Conservation (phyloP, 805 yeast species). For the Ogataea pilisensis region DNA sequence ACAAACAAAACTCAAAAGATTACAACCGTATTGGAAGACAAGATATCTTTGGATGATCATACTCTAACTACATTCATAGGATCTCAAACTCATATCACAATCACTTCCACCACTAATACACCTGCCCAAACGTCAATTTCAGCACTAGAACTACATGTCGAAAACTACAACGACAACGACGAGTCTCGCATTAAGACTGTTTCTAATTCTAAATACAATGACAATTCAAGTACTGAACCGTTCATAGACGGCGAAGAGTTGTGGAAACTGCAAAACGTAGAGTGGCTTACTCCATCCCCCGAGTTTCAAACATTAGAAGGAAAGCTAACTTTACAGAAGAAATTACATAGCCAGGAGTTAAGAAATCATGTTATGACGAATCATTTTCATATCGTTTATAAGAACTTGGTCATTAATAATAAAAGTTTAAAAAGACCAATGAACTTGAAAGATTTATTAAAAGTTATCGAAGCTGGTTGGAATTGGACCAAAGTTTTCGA, state of each 20-base stretch:
- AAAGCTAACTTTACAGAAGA: conserved; percentile 19
- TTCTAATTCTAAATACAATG: background rate
- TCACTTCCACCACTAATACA: background rate
- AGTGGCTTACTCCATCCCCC: conserved; percentile 55
- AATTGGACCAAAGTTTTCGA: conserved; percentile 58
- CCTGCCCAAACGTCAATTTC: conserved; percentile 1
- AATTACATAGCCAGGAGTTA: conserved; percentile 22
- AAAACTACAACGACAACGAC: too few species aligned
- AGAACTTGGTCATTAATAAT: conserved; percentile 64
- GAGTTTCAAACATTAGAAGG: conserved; percentile 25
- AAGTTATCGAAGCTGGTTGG: conserved; percentile 84
- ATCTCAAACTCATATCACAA: conserved; percentile 1
- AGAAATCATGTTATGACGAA: conserved; percentile 36
- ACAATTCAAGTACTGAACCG: conserved; percentile 27
- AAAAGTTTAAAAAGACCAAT: conserved; percentile 64
- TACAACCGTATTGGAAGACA: conserved; percentile 7
- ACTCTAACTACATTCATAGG: conserved; percentile 3
- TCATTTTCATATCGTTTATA: conserved; percentile 60
- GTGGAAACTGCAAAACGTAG: conserved; percentile 66
- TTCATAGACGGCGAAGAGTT: conserved; percentile 44
- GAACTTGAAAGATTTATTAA: conserved; percentile 68
- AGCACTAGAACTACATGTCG: too few species aligned
- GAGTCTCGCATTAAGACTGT: background rate
- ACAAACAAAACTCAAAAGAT: too few species aligned
- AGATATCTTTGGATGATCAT: conserved; percentile 12